These are phyloP conservation scores for Epichloe elymi DNA, from an alignment of 2,329 filamentous ascomycete genomes.

Conservation along the genomic window DNA sequence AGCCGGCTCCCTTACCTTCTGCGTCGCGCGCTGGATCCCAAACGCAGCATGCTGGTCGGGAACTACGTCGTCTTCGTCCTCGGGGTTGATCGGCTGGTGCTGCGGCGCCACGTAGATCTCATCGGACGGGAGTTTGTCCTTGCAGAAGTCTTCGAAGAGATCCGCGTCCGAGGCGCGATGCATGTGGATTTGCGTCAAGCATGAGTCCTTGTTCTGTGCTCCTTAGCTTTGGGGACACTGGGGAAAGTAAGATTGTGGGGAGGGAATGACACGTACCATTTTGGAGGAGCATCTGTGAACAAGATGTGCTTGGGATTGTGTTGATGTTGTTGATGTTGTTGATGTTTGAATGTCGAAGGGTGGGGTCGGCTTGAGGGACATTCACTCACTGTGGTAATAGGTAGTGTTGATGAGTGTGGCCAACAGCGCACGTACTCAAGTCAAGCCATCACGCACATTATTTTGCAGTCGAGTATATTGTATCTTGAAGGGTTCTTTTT, in stretches of 20 bases:
- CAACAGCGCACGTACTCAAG: too few relatives aligned
- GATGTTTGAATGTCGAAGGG: too few relatives aligned
- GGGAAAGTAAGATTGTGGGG: background rate
- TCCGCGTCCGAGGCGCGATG: constrained; percentile 59
- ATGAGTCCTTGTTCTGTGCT: constrained; percentile 56
- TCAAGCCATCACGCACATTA: too few relatives aligned
- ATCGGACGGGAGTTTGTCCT: constrained; percentile 57
- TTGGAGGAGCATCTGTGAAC: background rate
- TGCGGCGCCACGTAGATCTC: constrained; percentile 72
- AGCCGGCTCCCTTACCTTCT: constrained; percentile 54
- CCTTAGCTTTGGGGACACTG: too few relatives aligned
- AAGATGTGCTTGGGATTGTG: background rate
- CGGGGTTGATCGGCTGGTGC: constrained; percentile 71
- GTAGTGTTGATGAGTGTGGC: too few relatives aligned
- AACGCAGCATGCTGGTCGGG: constrained; percentile 82
- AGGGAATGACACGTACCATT: background rate
- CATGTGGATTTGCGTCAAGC: constrained; percentile 65
- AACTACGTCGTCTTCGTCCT: constrained; percentile 80
- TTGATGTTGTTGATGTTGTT: too few relatives aligned
- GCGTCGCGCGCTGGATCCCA: constrained; percentile 70
- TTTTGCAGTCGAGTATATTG: too few relatives aligned
- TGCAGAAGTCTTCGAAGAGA: constrained; percentile 66
- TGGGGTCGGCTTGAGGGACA: too few relatives aligned
- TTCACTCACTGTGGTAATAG: too few relatives aligned
- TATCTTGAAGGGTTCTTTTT: too few relatives aligned